Evolutionary conservation across 306 rosid species (phyloP), one percentile per base, ranked within the genome.

Genomic region (Psophocarpus tetragonolobus): DNA sequence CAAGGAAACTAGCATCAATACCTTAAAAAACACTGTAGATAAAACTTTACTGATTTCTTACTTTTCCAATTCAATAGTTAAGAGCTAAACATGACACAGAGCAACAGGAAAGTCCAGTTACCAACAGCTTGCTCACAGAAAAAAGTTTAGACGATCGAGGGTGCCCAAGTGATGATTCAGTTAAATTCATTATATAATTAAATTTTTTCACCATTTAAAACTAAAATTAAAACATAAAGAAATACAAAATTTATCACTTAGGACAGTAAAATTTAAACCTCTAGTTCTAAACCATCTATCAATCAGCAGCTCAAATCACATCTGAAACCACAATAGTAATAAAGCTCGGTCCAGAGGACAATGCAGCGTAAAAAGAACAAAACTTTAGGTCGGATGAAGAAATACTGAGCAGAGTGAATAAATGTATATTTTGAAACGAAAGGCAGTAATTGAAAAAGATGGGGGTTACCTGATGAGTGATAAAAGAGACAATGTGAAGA

Each of bases 1-100:
- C 1, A 50, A 60, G 56, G 38, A 75, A 39, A 67, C 23, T 15
- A 45, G 60, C 60, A 68, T 89, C 78, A 64, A 66, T 36, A 61
- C 14, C 27, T 32, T 33, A 24, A 36, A 57, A 75, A 23, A 21
- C 20, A 75, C 47, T 58, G 1, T 6, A 8, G 11, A 47, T 14
- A 57, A 47, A 2, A 71, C 64, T 32, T 24, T 6, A 26, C 3
- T 73, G 35, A 21, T 66, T 66, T 56, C 42, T 54, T 17, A 7
- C 29, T 32, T 54, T 73, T 62, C 64, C 15, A 11, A 45, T 44
- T 7, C 18, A 56, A 44, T 57, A 65, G 5, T 66, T 42, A 24
- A 8, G 17, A 2, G 11, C 30, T 61, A 30, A 60, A 29, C 12
- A 10, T 53, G 62, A 51, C 26, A 71, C 11, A 53, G 66, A 72